Evolutionary conservation across 169 alveolate species (phyloP), one percentile per base, ranked within the genome.

Genomic region (Hepatocystis sp.): DNA sequence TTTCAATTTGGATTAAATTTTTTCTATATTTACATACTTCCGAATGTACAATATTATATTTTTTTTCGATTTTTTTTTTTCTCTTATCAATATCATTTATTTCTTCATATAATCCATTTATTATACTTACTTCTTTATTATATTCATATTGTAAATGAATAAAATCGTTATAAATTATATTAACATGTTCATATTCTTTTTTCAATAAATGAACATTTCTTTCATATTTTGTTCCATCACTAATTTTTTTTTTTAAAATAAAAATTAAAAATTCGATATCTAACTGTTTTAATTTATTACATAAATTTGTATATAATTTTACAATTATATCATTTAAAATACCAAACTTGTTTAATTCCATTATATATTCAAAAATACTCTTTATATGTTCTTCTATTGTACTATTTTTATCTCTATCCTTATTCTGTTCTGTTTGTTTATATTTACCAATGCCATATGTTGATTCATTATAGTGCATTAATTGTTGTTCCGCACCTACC

Each of bases 11-110:
- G 2, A 71, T 71, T 27, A 71, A 10, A 4, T 58, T 51, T 27
- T 71, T 71, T 36, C 86, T 71, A 27, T 71, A 71, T 13, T 46
- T 56, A 42, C 86, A 56, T 4, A 71, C 86, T 40, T 44, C 58
- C 0, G 34, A 8, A 55, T 71, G 86, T 1, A 71, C 71, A 1
- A 0, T 11, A 27, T 71, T 71, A 15, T 71, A 47, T 8, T 21
- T 71, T 36, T 27, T 56, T 3, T 34, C 17, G 1, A 25, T 15
- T 56, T 58, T 71, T 28, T 61, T 71, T 28, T 76, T 40, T 28
- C 53, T 56, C 42, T 58, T 55, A 5, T 71, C 86, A 0, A 71
- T 71, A 8, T 71, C 76, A 8, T 71, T 76, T 7, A 71, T 56
- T 13, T 71, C 86, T 21, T 71, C 86, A 47, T 56, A 23, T 5